A percentile compares a stretch with the other conserved stretches of the same genome.
These are phyloP conservation scores for Zhuliangozyma parablackwelliae DNA, from an alignment of 1,139 yeast species.

Conservation along the genomic window DNA sequence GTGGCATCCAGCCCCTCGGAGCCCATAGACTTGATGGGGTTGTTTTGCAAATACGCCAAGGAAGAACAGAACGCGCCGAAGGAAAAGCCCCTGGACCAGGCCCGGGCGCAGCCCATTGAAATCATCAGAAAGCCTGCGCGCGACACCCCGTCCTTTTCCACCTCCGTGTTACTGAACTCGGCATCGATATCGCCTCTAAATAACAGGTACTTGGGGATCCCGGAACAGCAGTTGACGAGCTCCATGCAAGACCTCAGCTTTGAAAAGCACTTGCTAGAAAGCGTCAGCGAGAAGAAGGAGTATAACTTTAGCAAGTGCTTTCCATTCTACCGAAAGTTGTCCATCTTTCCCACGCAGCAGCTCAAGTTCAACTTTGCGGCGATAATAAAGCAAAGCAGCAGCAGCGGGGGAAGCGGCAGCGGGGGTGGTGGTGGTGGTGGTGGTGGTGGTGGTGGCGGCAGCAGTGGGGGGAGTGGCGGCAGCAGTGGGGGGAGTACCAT, in stretches of 20 bases:
- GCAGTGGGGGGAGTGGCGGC: constrained; percentile 8
- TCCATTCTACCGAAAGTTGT: constrained; percentile 71
- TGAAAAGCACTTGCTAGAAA: constrained; percentile 21
- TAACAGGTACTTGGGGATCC: constrained; percentile 2
- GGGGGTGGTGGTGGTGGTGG: too few species aligned
- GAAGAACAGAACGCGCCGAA: constrained; percentile 23
- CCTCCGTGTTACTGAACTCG: constrained; percentile 6
- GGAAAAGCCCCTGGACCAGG: constrained; percentile 1
- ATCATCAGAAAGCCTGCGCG: constrained; percentile 4
- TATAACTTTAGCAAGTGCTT: constrained; percentile 71
- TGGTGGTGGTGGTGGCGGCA: too few species aligned
- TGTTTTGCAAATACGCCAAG: constrained; percentile 41
- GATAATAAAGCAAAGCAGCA: constrained; percentile 25
- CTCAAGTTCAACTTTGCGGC: constrained; percentile 38
- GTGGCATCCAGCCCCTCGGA: constrained; percentile 14
- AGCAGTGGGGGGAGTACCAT: constrained; percentile 21
- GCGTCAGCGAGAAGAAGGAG: constrained; percentile 48
- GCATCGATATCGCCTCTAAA: constrained; percentile 15
- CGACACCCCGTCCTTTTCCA: constrained; percentile 1
- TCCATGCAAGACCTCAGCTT: constrained; percentile 8
- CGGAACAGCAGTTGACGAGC: background rate
- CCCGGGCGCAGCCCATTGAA: constrained; percentile 13
- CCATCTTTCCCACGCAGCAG: constrained; percentile 62
- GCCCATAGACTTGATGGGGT: constrained; percentile 31
- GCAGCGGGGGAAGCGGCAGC: too few species aligned